A percentile compares a stretch with the other conserved stretches of the same genome.
phyloP scores from a whole-genome alignment of 2,329 filamentous ascomycete genomes.

The Fusarium humuli region DNA sequence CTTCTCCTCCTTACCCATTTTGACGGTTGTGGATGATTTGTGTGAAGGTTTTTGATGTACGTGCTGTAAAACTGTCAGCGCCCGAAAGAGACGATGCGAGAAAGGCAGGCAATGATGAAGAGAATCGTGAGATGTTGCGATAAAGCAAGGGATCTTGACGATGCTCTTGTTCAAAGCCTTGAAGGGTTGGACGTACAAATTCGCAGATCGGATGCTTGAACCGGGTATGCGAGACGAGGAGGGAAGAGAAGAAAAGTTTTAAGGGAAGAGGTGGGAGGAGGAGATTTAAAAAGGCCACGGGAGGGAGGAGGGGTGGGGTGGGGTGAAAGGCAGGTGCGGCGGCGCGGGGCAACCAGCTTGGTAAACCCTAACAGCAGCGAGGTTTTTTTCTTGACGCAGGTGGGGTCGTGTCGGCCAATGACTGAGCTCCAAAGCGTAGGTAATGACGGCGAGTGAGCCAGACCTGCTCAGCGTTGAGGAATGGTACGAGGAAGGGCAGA shows the following conservation, averaged over 20 bases:
- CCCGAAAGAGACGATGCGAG: background rate
- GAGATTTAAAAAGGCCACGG: constrained; percentile 54
- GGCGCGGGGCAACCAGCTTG: constrained; percentile 53
- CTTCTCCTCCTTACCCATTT: constrained; percentile 88
- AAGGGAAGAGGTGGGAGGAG: constrained; percentile 53
- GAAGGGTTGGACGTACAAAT: constrained; percentile 49
- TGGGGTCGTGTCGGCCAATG: constrained; percentile 30
- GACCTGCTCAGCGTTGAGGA: constrained; percentile 23
- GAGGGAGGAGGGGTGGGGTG: constrained; percentile 47
- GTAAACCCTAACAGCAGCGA: constrained; percentile 53
- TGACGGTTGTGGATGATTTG: constrained; percentile 49
- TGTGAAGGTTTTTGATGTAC: constrained; percentile 40
- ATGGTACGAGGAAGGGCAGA: constrained; percentile 40
- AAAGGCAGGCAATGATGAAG: constrained; percentile 11
- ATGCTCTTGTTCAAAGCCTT: constrained; percentile 27
- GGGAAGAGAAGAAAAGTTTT: constrained; percentile 53
- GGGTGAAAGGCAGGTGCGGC: constrained; percentile 43
- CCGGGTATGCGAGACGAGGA: constrained; percentile 59
- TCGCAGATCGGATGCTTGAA: constrained; percentile 60
- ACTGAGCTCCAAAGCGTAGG: constrained; percentile 14
- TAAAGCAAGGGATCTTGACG: constrained; percentile 21
- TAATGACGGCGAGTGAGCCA: constrained; percentile 25
- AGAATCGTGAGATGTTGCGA: constrained; percentile 8
- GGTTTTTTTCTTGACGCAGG: constrained; percentile 42
- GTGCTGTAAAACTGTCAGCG: constrained; percentile 43